phyloP scores from a whole-genome alignment of 345 rosid species.

The Lagerstroemia speciosa region DNA sequence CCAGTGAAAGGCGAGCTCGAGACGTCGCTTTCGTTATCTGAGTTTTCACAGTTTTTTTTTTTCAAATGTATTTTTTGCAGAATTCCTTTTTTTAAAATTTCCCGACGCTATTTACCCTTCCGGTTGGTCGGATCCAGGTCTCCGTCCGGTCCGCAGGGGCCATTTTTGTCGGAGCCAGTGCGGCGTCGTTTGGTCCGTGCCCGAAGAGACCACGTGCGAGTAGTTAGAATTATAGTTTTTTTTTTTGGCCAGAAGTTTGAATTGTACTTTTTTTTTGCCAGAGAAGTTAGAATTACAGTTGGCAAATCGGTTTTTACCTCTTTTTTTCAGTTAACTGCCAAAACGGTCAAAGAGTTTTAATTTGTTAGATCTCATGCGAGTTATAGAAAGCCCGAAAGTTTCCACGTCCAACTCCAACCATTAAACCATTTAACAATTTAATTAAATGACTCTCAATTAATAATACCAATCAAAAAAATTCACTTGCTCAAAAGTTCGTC shows the following conservation, averaged over 20 bases:
- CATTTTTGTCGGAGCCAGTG: not conserved
- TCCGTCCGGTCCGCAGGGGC: not conserved
- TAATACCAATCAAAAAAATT: too few species aligned
- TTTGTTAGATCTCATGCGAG: too few species aligned
- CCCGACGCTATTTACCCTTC: not conserved
- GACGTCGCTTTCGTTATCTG: not conserved
- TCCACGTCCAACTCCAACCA: too few species aligned
- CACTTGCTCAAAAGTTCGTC: too few species aligned
- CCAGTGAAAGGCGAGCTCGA: slow-evolving; percentile 2
- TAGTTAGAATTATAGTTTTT: not conserved
- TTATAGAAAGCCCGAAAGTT: too few species aligned
- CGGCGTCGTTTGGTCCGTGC: not conserved
- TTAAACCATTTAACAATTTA: too few species aligned
- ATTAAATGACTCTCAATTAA: too few species aligned
- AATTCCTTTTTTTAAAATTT: not conserved
- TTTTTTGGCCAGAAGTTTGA: not conserved
- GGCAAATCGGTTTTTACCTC: too few species aligned
- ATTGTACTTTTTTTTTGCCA: not conserved
- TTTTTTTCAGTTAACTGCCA: too few species aligned
- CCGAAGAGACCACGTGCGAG: not conserved
- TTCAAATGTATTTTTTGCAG: not conserved
- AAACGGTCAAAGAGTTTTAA: too few species aligned
- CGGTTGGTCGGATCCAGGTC: not conserved
- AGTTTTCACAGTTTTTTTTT: not conserved
- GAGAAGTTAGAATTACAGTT: too few species aligned